Conservation (phyloP, 148 eudicot genomes). For the Spergularia bocconei region DNA sequence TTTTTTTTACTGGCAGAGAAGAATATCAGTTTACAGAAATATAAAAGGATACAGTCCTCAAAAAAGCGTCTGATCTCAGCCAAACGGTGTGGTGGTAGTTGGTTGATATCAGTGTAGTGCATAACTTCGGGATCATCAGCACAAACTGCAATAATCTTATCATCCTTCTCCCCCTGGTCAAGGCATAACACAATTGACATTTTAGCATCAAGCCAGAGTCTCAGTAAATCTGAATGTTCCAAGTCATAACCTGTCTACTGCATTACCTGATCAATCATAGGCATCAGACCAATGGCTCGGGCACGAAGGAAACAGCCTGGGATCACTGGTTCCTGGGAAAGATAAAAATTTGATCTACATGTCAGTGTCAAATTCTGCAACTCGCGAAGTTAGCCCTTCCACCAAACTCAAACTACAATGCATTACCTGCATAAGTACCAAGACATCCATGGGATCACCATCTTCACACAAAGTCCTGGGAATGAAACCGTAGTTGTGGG, state of each 20-base stretch:
- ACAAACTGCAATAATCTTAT: constrained; percentile 86
- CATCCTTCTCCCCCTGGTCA: constrained; percentile 79
- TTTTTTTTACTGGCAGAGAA: background rate
- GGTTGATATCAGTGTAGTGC: constrained; percentile 64
- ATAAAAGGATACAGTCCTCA: constrained; percentile 75
- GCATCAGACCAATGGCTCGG: constrained; percentile 85
- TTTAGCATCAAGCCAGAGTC: background rate
- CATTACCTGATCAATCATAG: constrained; percentile 89
- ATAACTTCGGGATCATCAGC: constrained; percentile 87
- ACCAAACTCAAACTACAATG: background rate
- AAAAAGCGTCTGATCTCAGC: constrained; percentile 82
- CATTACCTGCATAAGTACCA: constrained; percentile 82
- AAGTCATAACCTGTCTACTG: background rate
- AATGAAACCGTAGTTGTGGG: constrained; percentile 93
- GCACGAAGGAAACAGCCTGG: constrained; percentile 91
- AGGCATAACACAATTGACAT: background rate
- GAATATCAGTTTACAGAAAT: background rate
- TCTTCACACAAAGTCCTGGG: constrained; percentile 84
- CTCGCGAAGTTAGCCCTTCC: background rate
- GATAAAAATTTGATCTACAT: constrained; percentile 8
- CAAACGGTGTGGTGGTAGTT: constrained; percentile 81
- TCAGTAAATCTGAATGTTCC: background rate
- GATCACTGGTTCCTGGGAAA: constrained; percentile 64
- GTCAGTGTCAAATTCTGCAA: background rate
- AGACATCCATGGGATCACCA: constrained; percentile 82